phyloP scores from a whole-genome alignment of 192 early-diverging fungal genomes.

The Coemansia sp. region DNA sequence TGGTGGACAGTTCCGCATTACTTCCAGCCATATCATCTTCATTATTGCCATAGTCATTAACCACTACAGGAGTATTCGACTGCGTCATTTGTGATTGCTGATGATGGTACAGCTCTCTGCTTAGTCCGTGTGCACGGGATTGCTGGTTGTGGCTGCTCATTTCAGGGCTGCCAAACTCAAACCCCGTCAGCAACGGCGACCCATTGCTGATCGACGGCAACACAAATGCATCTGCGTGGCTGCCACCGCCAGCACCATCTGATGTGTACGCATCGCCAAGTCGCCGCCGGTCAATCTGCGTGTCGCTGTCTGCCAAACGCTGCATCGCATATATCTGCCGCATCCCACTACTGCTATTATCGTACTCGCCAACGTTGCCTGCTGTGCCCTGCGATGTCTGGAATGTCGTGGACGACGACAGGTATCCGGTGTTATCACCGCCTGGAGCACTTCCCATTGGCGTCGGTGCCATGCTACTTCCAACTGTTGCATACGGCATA shows the following conservation, averaged over 20 bases:
- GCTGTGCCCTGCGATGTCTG: neutral
- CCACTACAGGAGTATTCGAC: neutral
- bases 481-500: neutral
- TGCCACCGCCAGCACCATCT: neutral
- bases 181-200: slow-evolving; percentile 34
- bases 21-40: slow-evolving; percentile 13
- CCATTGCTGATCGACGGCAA: slow-evolving; percentile 37
- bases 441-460: neutral
- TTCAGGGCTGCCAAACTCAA: slow-evolving; percentile 28
- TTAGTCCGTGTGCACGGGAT: neutral
- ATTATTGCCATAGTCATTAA: slow-evolving; percentile 2
- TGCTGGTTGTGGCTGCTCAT: neutral
- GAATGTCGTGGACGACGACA: slow-evolving; percentile 8
- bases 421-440: neutral
- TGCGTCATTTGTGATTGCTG: slow-evolving; percentile 1
- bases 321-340: slow-evolving; percentile 27
- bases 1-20: neutral
- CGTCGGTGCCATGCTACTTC: neutral
- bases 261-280: neutral
- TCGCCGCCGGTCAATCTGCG: slow-evolving; percentile 16
- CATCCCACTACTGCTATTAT: slow-evolving; percentile 5
- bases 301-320: slow-evolving; percentile 34
- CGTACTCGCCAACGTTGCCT: neutral
- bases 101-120: slow-evolving; percentile 15
- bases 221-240: slow-evolving; percentile 16